phyloP scores from a whole-genome alignment of 1,284 basidiomycete species.

The Blastosporella zonata region DNA sequence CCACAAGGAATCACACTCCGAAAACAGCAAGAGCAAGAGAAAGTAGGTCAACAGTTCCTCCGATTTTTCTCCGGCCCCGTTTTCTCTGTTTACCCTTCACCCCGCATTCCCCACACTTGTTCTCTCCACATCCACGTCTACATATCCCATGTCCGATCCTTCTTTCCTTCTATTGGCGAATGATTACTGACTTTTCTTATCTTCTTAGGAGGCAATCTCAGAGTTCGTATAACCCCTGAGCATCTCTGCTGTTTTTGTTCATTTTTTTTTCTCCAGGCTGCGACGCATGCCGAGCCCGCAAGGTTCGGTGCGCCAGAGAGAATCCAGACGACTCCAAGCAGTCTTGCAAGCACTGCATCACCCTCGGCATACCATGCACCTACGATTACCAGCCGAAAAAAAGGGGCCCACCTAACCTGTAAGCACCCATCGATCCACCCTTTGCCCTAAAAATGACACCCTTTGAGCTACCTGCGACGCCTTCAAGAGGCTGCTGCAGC shows the following conservation, averaged over 20 bases:
- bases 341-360: constrained; percentile 80
- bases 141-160: constrained; percentile 30
- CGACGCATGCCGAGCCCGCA: constrained; percentile 80
- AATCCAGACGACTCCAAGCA: constrained; percentile 71
- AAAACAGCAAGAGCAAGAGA: constrained; percentile 68
- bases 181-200: constrained; percentile 30
- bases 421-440: constrained; percentile 24
- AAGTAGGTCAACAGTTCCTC: constrained; percentile 52
- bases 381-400: constrained; percentile 93
- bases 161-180: constrained; percentile 14
- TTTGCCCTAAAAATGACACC: constrained; percentile 1
- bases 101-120: constrained; percentile 35
- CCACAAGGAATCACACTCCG: constrained; percentile 49
- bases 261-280: constrained; percentile 51
- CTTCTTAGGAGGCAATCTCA: constrained; percentile 71
- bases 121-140: constrained; percentile 24
- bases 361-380: constrained; percentile 80
- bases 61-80: constrained; percentile 40
- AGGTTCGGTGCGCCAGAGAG: constrained; percentile 77
- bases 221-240: constrained; percentile 40
- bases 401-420: constrained; percentile 87
- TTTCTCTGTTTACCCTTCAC: constrained; percentile 30
- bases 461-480: constrained; percentile 65
- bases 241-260: constrained; percentile 12
- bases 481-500: constrained; percentile 75